Conservation (phyloP, 495 filamentous ascomycete genomes). For the Aspergillus cavernicola region DNA sequence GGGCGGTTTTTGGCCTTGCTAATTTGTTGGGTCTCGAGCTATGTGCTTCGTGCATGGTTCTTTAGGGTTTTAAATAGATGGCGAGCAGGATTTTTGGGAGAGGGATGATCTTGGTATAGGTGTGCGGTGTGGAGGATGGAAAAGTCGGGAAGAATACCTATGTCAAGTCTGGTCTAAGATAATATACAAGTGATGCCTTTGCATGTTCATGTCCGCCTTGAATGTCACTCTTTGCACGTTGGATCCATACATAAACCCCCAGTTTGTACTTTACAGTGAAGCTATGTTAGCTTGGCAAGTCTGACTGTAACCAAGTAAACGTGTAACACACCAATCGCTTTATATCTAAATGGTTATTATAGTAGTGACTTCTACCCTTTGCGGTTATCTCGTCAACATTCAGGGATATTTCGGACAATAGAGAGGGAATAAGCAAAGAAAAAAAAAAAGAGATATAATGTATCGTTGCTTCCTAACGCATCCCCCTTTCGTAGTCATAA, state of each 20-base stretch:
- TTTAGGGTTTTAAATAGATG: not conserved
- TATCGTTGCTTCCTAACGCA: constrained; percentile 31
- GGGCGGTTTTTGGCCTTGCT: constrained; percentile 34
- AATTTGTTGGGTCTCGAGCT: constrained; percentile 32
- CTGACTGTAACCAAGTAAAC: not conserved
- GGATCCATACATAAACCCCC: not conserved
- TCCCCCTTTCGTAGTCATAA: constrained; percentile 34
- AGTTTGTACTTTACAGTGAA: not conserved
- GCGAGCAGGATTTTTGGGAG: too few relatives aligned
- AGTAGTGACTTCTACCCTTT: constrained; percentile 6
- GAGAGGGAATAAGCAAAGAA: not conserved
- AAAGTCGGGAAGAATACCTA: too few relatives aligned
- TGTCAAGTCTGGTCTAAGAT: too few relatives aligned
- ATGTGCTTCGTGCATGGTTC: constrained; percentile 9
- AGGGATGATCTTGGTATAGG: too few relatives aligned
- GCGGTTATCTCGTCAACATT: constrained; percentile 10
- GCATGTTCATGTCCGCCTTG: not conserved
- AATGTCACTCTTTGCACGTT: not conserved
- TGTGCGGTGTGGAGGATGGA: too few relatives aligned
- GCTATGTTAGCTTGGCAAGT: not conserved
- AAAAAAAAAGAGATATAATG: constrained; percentile 21
- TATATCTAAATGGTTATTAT: constrained; percentile 27
- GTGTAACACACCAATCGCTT: constrained; percentile 17
- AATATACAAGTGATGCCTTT: not conserved
- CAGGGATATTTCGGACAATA: constrained; percentile 21